Evolutionary conservation across 2,329 filamentous ascomycete species (phyloP).

Genomic region (Alternaria ethzedia): DNA sequence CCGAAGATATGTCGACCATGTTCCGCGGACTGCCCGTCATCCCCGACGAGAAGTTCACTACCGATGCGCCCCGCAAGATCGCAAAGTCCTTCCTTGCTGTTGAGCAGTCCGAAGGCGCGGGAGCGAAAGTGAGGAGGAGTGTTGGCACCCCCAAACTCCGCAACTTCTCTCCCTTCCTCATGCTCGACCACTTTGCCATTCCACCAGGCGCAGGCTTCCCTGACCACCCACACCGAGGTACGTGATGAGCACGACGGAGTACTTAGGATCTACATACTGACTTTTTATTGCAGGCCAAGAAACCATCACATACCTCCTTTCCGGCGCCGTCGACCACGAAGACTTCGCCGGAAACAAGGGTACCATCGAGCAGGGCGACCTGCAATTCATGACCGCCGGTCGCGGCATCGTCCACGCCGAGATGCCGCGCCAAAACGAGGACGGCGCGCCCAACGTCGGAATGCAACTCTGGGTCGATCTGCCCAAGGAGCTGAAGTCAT

Average conservation of each 20-base stretch:
- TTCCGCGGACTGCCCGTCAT: conserved; percentile 60
- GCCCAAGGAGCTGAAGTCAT: conserved; percentile 79
- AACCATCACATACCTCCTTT: conserved; percentile 87
- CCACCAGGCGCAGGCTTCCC: conserved; percentile 85
- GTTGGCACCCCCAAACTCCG: conserved; percentile 83
- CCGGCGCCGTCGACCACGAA: conserved; percentile 86
- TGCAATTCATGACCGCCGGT: conserved; percentile 98
- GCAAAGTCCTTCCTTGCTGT: conserved; percentile 81
- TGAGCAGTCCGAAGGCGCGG: conserved; percentile 87
- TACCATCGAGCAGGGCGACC: conserved; percentile 82
- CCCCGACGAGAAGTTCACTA: conserved; percentile 47
- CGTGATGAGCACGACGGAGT: no score
- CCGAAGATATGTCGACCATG: conserved; percentile 41
- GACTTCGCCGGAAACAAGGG: conserved; percentile 88
- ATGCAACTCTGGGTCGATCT: conserved; percentile 97
- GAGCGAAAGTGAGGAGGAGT: conserved; percentile 83
- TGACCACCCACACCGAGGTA: conserved; percentile 79
- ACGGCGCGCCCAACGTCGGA: conserved; percentile 80
- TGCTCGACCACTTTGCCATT: conserved; percentile 90
- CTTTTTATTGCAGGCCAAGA: conserved; percentile 62
- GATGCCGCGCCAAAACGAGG: conserved; percentile 82
- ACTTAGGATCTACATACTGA: no score
- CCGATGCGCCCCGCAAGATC: conserved; percentile 70
- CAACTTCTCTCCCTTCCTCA: conserved; percentile 91
- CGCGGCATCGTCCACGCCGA: conserved; percentile 92